A percentile compares a stretch with the other conserved stretches of the same genome.
phyloP scores from a whole-genome alignment of 306 rosid species.

The Acacia acuminata region DNA sequence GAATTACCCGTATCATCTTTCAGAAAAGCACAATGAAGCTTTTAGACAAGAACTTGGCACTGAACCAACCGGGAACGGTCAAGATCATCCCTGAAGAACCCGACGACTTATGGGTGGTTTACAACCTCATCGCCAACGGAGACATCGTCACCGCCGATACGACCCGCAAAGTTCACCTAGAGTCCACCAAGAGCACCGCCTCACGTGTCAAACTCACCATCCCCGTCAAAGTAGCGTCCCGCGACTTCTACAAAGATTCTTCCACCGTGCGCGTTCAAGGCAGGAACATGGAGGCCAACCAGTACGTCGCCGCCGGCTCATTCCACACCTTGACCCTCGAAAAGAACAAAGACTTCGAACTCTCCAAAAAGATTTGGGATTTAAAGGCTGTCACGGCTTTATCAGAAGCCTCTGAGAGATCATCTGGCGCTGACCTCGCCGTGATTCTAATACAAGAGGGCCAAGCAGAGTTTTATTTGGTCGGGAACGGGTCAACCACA shows the following conservation, averaged over 20 bases:
- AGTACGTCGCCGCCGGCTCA: conserved; percentile 26
- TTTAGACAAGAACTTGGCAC: conserved; percentile 21
- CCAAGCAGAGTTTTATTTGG: conserved; percentile 32
- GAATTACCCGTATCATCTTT: neutral
- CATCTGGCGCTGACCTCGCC: conserved; percentile 3
- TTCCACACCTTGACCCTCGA: conserved; percentile 42
- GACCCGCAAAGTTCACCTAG: conserved; percentile 42
- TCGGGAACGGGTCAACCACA: conserved; percentile 20
- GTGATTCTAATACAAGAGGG: conserved; percentile 21
- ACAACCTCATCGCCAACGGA: conserved; percentile 42
- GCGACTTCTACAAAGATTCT: conserved; percentile 36
- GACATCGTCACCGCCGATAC: conserved; percentile 41
- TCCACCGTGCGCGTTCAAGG: conserved; percentile 43
- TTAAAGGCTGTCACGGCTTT: neutral
- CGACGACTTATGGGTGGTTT: conserved; percentile 44
- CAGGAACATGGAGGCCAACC: conserved; percentile 26
- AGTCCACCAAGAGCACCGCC: conserved; percentile 27
- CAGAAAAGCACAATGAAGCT: conserved; percentile 32
- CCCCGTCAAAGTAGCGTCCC: conserved; percentile 38
- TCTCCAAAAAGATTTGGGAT: conserved; percentile 35
- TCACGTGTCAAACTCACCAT: conserved; percentile 38
- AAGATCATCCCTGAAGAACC: conserved; percentile 37
- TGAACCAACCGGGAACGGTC: conserved; percentile 35
- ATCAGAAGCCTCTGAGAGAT: conserved; percentile 5
- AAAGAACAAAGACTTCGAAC: conserved; percentile 28